A percentile compares a stretch with the other conserved stretches of the same genome.
phyloP scores from a whole-genome alignment of 2,329 filamentous ascomycete species.

The Diaporthe capsici region DNA sequence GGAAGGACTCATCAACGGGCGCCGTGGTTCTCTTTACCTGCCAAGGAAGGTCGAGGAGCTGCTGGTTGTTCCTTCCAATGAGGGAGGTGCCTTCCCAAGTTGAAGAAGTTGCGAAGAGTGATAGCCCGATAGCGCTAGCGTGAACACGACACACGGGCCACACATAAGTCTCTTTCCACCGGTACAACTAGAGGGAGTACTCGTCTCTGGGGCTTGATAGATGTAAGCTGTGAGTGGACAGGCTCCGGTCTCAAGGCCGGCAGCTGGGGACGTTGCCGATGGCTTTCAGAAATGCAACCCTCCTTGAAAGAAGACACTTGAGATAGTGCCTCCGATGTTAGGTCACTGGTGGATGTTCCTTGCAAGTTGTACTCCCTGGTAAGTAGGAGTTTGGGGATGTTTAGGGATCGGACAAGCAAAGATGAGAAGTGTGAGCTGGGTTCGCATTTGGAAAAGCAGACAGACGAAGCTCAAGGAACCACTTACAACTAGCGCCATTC shows the following conservation, averaged over 20 bases:
- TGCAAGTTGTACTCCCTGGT: background rate
- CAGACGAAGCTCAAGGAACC: background rate
- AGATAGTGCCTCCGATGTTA: background rate
- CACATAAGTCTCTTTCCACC: background rate
- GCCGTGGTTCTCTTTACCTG: background rate
- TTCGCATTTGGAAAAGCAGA: background rate
- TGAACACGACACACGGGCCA: constrained; percentile 7
- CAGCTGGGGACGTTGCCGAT: background rate
- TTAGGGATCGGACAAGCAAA: background rate
- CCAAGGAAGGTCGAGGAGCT: background rate
- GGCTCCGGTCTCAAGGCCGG: background rate
- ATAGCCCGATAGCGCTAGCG: background rate
- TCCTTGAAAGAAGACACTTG: background rate
- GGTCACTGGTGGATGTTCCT: background rate
- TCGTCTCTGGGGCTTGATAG: background rate
- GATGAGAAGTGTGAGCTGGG: background rate
- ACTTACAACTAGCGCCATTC: background rate
- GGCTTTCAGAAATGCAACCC: background rate
- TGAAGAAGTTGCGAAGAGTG: background rate
- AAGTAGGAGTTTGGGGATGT: background rate
- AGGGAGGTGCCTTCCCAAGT: constrained; percentile 9
- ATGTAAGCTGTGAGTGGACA: background rate
- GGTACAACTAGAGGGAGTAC: background rate
- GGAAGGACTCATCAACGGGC: too few species aligned
- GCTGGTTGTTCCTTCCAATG: constrained; percentile 7